A percentile compares a stretch with the other conserved stretches of the same genome.
phyloP scores from a whole-genome alignment of 2,329 filamentous ascomycete species.

The Pseudogymnoascus pannorum region DNA sequence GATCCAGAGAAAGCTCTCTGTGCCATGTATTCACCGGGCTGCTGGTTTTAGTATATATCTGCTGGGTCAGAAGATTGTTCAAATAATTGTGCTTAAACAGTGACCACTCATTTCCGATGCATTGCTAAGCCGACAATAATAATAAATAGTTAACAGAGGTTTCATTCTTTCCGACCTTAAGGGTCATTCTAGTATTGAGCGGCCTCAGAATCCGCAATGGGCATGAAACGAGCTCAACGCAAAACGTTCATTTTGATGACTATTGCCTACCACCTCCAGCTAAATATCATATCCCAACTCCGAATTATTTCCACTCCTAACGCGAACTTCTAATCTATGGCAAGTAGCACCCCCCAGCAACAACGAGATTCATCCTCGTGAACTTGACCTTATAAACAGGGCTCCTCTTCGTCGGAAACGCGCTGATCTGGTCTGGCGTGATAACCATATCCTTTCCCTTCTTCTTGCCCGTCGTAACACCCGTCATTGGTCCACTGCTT shows the following conservation, averaged over 20 bases:
- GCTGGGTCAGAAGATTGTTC: not conserved
- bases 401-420: conserved; percentile 92
- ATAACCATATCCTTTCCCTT: conserved; percentile 85
- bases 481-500: conserved; percentile 25
- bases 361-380: conserved; percentile 87
- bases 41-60: not conserved
- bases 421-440: conserved; percentile 86
- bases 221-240: not conserved
- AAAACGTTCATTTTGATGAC: conserved; percentile 1
- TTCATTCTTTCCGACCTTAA: not conserved
- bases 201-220: not conserved
- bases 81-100: not conserved
- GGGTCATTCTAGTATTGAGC: not conserved
- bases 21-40: not conserved
- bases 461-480: conserved; percentile 49
- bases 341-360: conserved; percentile 67
- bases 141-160: not conserved
- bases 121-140: not conserved
- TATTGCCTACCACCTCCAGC: not conserved
- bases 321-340: conserved; percentile 12
- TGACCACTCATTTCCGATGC: not conserved
- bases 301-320: not conserved
- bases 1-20: not conserved
- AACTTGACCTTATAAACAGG: conserved; percentile 91
- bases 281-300: conserved; percentile 5